Percentiles rank a stretch among this genome's conserved stretches.
Conservation (phyloP, 2,329 filamentous ascomycete genomes). For the Fusarium sp. region DNA sequence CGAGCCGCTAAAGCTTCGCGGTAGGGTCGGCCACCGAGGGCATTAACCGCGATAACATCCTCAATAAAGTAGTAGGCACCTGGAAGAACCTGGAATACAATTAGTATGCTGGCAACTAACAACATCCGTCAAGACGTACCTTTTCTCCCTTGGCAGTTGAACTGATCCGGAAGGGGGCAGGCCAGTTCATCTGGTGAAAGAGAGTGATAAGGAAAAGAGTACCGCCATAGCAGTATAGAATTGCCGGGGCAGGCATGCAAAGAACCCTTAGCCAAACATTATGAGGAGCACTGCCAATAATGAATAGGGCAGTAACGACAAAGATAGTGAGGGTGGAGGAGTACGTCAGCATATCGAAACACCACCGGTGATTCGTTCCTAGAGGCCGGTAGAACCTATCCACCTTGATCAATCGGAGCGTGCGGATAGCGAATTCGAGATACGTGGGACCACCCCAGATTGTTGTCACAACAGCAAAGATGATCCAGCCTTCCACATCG, state of each 20-base stretch:
- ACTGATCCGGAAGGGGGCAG: conserved; percentile 72
- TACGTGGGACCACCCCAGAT: conserved; percentile 69
- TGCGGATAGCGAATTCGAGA: conserved; percentile 64
- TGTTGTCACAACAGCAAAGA: conserved; percentile 67
- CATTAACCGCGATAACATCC: conserved; percentile 76
- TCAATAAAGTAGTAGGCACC: conserved; percentile 75
- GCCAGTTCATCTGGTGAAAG: conserved; percentile 55
- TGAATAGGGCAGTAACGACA: conserved; percentile 63
- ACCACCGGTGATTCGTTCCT: conserved; percentile 62
- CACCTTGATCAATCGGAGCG: conserved; percentile 62
- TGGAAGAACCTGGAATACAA: conserved; percentile 63
- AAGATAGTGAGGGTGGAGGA: conserved; percentile 62
- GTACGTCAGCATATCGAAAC: conserved; percentile 64
- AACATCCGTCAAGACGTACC: conserved; percentile 39
- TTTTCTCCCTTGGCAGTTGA: conserved; percentile 69
- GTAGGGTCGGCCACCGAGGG: conserved; percentile 64
- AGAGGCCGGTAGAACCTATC: conserved; percentile 64
- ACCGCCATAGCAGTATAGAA: conserved; percentile 62
- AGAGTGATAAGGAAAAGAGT: conserved; percentile 56
- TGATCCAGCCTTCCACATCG: conserved; percentile 56
- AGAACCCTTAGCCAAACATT: conserved; percentile 63
- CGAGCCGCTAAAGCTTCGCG: conserved; percentile 58
- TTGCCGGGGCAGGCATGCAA: conserved; percentile 65
- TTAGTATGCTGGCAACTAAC: conserved; percentile 44
- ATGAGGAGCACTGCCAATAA: conserved; percentile 65